Conservation (phyloP, 1,284 basidiomycete genomes). For the Pascua sp. region DNA sequence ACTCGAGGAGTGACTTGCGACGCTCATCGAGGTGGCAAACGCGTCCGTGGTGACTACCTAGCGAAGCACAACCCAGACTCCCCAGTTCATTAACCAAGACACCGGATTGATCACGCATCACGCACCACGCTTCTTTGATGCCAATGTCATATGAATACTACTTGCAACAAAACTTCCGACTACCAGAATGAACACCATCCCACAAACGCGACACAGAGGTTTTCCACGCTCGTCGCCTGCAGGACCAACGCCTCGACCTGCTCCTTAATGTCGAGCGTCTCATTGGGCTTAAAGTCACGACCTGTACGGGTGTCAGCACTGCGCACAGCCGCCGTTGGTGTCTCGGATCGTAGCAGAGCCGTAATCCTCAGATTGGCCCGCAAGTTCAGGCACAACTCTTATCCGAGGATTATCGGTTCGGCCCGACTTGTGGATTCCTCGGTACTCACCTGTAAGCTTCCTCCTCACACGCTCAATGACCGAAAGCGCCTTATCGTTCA, state of each 20-base stretch:
- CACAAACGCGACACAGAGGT: conserved; percentile 92
- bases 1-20: too few species aligned
- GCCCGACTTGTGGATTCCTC: not conserved
- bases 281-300: conserved; percentile 82
- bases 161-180: not conserved
- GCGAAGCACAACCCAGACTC: too few species aligned
- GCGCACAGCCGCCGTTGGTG: too few species aligned
- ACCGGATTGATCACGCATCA: too few species aligned
- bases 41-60: too few species aligned
- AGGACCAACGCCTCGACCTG: conserved; percentile 89
- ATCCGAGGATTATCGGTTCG: too few species aligned
- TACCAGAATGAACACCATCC: conserved; percentile 64
- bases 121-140: too few species aligned
- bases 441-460: conserved; percentile 74
- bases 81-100: too few species aligned
- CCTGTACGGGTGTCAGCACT: conserved; percentile 52
- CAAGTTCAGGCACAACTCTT: too few species aligned
- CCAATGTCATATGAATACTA: not conserved
- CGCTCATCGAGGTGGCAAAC: too few species aligned
- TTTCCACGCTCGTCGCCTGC: conserved; percentile 86
- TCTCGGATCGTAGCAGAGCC: too few species aligned
- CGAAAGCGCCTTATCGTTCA: conserved; percentile 80
- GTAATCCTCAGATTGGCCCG: too few species aligned
- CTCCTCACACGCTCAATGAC: conserved; percentile 91
- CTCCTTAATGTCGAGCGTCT: conserved; percentile 64